Evolutionary conservation across 2,329 filamentous ascomycete genomes (phyloP).

Genomic region (Ceratocystis destructans): DNA sequence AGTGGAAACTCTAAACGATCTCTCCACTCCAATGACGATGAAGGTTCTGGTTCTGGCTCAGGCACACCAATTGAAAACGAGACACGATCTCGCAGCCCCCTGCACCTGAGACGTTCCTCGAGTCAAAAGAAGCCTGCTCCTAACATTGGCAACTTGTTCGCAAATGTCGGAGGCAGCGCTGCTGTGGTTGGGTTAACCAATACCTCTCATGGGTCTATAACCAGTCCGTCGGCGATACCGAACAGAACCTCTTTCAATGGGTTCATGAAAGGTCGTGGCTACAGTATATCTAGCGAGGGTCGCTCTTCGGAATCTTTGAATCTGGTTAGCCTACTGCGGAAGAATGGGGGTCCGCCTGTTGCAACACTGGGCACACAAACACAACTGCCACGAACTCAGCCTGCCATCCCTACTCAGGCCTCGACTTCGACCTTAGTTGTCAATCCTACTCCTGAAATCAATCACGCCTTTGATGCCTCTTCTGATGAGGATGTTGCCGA

Average conservation of each 20-base stretch:
- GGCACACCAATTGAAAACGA: conserved; percentile 14
- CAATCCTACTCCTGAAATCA: not conserved
- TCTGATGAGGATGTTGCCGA: conserved; percentile 33
- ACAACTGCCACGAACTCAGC: not conserved
- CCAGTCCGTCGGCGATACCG: conserved; percentile 36
- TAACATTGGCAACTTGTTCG: conserved; percentile 45
- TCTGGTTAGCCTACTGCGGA: conserved; percentile 39
- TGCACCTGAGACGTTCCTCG: conserved; percentile 38
- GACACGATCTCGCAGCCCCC: conserved; percentile 29
- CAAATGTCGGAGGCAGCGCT: conserved; percentile 40
- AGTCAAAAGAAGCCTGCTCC: conserved; percentile 37
- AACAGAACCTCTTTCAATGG: conserved; percentile 33
- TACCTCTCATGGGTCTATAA: conserved; percentile 40
- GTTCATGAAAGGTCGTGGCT: conserved; percentile 35
- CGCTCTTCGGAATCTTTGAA: conserved; percentile 33
- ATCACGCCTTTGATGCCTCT: conserved; percentile 28
- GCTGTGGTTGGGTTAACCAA: conserved; percentile 45
- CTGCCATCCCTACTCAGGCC: not conserved
- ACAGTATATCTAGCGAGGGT: conserved; percentile 41
- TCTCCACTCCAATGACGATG: not conserved
- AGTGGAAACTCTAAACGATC: conserved; percentile 20
- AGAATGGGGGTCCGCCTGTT: conserved; percentile 40
- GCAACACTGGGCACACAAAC: conserved; percentile 28
- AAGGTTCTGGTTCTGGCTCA: conserved; percentile 6
- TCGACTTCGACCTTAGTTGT: not conserved